Conservation (phyloP, 805 yeast species). For the Barnettozyma botsteinii region DNA sequence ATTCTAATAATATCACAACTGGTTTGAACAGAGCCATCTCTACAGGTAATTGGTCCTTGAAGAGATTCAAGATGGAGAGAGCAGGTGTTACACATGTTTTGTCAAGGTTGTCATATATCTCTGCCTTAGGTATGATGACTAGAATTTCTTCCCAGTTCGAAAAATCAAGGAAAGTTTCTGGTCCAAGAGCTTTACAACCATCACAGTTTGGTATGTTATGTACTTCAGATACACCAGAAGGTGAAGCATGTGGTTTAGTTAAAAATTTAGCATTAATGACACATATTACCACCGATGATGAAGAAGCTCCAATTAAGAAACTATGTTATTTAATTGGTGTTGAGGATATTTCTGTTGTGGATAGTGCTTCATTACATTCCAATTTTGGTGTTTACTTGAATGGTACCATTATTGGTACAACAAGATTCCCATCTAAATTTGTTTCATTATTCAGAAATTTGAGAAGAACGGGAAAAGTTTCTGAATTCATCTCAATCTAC, state of each 20-base stretch:
- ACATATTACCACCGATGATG: conserved; percentile 97
- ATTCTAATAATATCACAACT: conserved; percentile 86
- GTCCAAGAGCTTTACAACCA: conserved; percentile 98
- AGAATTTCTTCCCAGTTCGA: conserved; percentile 98
- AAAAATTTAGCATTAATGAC: conserved; percentile 97
- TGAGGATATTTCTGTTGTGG: conserved; percentile 75
- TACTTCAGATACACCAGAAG: conserved; percentile 98
- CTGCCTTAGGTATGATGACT: conserved; percentile 99
- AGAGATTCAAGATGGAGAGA: conserved; percentile 98
- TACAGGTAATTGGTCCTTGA: conserved; percentile 98
- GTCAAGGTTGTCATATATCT: conserved; percentile 83
- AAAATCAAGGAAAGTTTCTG: conserved; percentile 94
- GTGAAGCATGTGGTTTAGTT: conserved; percentile 99
- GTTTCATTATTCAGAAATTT: conserved; percentile 71
- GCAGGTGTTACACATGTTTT: conserved; percentile 98
- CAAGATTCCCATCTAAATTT: conserved; percentile 80
- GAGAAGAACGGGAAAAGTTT: conserved; percentile 78
- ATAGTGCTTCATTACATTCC: conserved; percentile 76
- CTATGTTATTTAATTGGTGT: conserved; percentile 82
- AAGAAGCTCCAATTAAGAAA: conserved; percentile 78
- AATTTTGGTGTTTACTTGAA: conserved; percentile 83
- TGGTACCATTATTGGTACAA: conserved; percentile 91
- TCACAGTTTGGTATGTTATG: conserved; percentile 99
- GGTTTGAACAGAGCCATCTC: conserved; percentile 96
- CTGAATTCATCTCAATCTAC: conserved; percentile 88